Base-by-base conservation (phyloP, 2,329 filamentous ascomycete genomes). In the Stagonosporopsis rhizophila region DNA sequence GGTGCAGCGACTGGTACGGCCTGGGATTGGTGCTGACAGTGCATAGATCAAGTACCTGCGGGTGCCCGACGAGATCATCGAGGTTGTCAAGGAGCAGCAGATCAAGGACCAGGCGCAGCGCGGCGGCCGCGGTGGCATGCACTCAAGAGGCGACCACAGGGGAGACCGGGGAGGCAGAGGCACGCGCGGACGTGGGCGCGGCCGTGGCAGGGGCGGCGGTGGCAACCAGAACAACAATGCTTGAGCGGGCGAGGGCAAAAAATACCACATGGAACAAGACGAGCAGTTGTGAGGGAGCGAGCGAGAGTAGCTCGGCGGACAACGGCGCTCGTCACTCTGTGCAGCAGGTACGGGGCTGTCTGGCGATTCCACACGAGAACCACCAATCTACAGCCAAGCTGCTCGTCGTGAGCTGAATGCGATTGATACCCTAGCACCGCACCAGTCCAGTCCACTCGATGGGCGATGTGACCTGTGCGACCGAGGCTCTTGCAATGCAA, bases 41-140 rank as follows among this genome's bases (percentile, higher is more conserved):
- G 2, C 37, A 51, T 72, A 97, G 95, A 99, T 99, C 81, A 99
- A 99, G 83, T 99, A 96, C 80, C 86, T 99, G 28, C 88, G 94
- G 69, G 91, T 99, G 3, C 92, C 94, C 48, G 94, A 99, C 79
- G 94, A 98, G 77, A 96, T 99, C 60, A 91, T 99, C 78, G 94
- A 98, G 63, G 79, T 92, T 35, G 93, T 95, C 22, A 96, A 92
- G 82, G 94, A 98, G 66, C 90, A 95, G 73, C 94, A 98, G 77
- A 89, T 91, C 72, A 84, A 84, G 61, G 87, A 91, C 69, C 80
- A 83, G 56, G 78, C 78, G 30, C 72, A 69, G 41, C 77, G 80
- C 80, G 90, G 88, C 70, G 83, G 88, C 54, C 87, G 89, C 44
- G 87, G 89, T 37, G 82, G 87, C 35, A 83, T 85, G 59, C 83